Percentiles rank a stretch among this genome's conserved stretches.
Conservation (phyloP, 2,329 filamentous ascomycete species). For the Coniochaeta sp. region DNA sequence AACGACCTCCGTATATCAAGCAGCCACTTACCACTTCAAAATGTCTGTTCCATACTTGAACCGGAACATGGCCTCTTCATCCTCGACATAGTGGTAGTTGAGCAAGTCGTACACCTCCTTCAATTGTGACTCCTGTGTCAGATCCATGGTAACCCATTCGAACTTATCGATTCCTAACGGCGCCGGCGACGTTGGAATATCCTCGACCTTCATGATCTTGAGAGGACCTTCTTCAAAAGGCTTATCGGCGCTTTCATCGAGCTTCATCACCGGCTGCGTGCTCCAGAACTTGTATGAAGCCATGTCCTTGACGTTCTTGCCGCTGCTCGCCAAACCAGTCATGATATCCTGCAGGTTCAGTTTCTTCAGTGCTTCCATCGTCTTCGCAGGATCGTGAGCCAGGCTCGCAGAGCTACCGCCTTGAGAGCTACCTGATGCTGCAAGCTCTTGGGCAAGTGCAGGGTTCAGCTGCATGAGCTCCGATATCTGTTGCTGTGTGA, state of each 20-base stretch:
- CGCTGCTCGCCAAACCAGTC: conserved; percentile 66
- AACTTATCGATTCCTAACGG: conserved; percentile 69
- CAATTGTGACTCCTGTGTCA: conserved; percentile 69
- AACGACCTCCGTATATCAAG: not conserved
- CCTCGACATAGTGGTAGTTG: conserved; percentile 93
- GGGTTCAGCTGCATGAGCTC: conserved; percentile 68
- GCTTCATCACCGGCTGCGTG: conserved; percentile 89
- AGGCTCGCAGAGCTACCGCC: conserved; percentile 14
- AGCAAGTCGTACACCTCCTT: conserved; percentile 89
- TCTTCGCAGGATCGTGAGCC: conserved; percentile 26
- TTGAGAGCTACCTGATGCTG: conserved; percentile 18
- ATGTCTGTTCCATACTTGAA: conserved; percentile 93
- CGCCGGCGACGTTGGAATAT: conserved; percentile 71
- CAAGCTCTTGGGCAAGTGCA: conserved; percentile 57
- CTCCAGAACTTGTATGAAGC: conserved; percentile 98
- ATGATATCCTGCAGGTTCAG: conserved; percentile 65
- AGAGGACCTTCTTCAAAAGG: conserved; percentile 72
- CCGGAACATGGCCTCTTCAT: conserved; percentile 92
- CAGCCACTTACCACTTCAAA: conserved; percentile 65
- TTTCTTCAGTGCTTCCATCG: conserved; percentile 49
- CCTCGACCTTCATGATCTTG: conserved; percentile 67
- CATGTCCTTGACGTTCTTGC: conserved; percentile 94
- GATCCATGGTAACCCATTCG: conserved; percentile 88
- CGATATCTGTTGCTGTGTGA: conserved; percentile 50
- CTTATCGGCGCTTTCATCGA: conserved; percentile 50